Evolutionary conservation across 164 flowering plant species (phyloP).

Genomic region (Magnolia officinalis): DNA sequence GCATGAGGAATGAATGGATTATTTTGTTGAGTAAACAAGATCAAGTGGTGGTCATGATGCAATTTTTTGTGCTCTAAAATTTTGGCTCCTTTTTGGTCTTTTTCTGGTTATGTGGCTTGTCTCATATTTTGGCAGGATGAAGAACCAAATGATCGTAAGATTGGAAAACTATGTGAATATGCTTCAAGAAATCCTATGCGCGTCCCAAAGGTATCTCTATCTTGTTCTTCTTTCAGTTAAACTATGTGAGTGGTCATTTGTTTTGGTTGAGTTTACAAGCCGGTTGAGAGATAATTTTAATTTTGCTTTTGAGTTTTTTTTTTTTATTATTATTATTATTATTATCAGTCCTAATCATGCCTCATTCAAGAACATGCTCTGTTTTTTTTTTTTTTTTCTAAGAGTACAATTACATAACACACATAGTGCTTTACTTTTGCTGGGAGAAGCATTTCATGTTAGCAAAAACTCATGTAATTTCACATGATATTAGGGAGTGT

Average conservation of each 20-base stretch:
- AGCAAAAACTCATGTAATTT: not conserved
- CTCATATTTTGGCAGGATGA: slow-evolving; percentile 50
- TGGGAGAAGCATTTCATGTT: not conserved
- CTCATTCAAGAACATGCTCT: not conserved
- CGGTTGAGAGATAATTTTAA: not conserved
- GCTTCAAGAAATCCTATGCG: slow-evolving; percentile 90
- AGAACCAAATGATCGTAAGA: slow-evolving; percentile 91
- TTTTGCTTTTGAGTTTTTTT: not conserved
- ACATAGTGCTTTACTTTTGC: not conserved
- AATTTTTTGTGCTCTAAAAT: not conserved
- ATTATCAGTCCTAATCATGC: not conserved
- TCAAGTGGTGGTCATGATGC: not conserved
- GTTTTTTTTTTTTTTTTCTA: too few species aligned
- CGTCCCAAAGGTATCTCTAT: slow-evolving; percentile 72
- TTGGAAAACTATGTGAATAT: slow-evolving; percentile 91
- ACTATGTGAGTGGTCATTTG: not conserved
- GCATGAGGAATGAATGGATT: not conserved
- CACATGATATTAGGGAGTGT: not conserved
- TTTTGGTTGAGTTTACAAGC: not conserved
- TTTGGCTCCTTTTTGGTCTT: not conserved
- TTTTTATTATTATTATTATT: too few species aligned
- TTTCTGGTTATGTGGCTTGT: not conserved
- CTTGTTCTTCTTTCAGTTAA: not conserved
- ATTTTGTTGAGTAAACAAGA: slow-evolving; percentile 2
- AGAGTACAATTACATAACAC: not conserved